phyloP scores from a whole-genome alignment of 2,329 filamentous ascomycete genomes.

The Penicillium carneum region DNA sequence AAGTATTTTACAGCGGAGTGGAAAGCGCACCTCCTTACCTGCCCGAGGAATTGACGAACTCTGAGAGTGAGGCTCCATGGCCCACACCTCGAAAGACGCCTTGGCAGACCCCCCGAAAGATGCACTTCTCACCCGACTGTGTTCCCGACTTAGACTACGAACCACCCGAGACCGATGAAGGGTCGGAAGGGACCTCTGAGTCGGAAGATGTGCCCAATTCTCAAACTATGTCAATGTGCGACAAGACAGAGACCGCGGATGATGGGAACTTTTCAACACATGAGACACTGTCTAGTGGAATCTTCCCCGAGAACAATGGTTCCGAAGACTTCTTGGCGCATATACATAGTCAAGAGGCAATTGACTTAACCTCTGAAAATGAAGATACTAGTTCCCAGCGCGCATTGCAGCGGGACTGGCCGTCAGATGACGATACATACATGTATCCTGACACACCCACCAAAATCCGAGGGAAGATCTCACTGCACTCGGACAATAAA shows the following conservation, averaged over 20 bases:
- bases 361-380: background rate
- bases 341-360: background rate
- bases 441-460: constrained; percentile 7
- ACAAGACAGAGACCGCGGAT: background rate
- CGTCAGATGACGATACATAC: background rate
- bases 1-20: background rate
- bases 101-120: background rate
- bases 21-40: background rate
- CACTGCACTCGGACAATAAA: background rate
- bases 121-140: background rate
- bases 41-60: constrained; percentile 4
- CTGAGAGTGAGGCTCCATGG: background rate
- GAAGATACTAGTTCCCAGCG: background rate
- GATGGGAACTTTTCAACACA: constrained; percentile 11
- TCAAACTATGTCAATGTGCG: background rate
- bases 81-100: background rate
- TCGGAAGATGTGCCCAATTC: background rate
- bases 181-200: background rate
- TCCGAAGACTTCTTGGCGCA: background rate
- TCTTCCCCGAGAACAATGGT: background rate
- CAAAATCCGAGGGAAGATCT: background rate
- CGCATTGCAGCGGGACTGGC: constrained; percentile 9
- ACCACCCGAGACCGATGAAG: background rate
- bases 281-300: constrained; percentile 3
- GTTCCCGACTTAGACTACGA: background rate